Evolutionary conservation across 129 eudicot genomes (phyloP).

Genomic region (Helianthus tuberosus): DNA sequence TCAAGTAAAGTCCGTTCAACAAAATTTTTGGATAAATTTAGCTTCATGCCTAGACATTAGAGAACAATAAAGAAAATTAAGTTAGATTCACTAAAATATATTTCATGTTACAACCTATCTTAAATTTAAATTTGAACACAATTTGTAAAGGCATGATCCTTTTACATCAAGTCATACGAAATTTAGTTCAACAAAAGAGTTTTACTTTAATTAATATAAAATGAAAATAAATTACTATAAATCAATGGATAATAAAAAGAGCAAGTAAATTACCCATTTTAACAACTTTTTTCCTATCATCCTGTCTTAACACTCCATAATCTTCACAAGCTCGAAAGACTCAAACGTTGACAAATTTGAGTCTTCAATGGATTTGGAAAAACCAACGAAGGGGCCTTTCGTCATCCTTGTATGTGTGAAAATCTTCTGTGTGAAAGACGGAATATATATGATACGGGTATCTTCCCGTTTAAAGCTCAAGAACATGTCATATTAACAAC

Average conservation of each 20-base stretch:
- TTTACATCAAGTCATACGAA: too few relatives aligned
- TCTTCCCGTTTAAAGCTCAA: conserved; percentile 11
- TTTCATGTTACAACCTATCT: background rate
- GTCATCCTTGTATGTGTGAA: background rate
- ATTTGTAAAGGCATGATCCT: background rate
- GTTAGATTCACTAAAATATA: background rate
- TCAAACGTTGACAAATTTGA: background rate
- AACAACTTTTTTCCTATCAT: background rate
- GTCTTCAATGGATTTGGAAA: conserved; percentile 15
- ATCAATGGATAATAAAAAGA: too few relatives aligned
- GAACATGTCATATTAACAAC: background rate
- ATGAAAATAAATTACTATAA: background rate
- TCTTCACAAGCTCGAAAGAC: background rate
- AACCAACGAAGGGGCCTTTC: background rate
- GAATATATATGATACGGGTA: background rate
- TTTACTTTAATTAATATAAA: background rate
- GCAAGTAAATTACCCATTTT: background rate
- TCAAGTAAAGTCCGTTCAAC: background rate
- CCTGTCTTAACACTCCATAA: background rate
- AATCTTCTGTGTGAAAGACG: background rate
- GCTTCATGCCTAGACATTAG: background rate
- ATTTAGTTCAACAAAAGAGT: too few relatives aligned
- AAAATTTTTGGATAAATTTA: background rate
- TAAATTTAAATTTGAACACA: background rate
- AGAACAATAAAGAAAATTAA: background rate